Evolutionary conservation across 2,329 filamentous ascomycete species (phyloP).

Genomic region (Cadophora gregata): DNA sequence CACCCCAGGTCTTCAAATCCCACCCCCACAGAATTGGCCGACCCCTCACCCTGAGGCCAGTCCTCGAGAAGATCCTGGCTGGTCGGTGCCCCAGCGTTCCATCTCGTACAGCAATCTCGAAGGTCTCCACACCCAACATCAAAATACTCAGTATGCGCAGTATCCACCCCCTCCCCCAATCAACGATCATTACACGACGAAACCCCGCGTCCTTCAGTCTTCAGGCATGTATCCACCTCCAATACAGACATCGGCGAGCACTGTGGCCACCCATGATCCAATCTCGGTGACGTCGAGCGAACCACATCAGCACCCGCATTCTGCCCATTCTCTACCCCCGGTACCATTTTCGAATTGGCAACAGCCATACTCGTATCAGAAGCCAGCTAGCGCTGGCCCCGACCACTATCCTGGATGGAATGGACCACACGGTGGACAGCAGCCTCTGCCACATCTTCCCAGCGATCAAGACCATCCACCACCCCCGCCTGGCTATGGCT

Average conservation of each 20-base stretch:
- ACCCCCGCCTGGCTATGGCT: constrained; percentile 33
- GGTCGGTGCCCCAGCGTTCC: constrained; percentile 44
- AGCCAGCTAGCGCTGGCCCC: constrained; percentile 33
- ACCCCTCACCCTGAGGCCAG: constrained; percentile 36
- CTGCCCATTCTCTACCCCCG: constrained; percentile 34
- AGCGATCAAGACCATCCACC: constrained; percentile 22
- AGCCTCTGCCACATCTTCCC: constrained; percentile 29
- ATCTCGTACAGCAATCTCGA: constrained; percentile 45
- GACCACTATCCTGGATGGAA: constrained; percentile 40
- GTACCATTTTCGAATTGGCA: constrained; percentile 39
- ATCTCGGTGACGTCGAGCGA: constrained; percentile 34
- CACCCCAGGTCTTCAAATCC: constrained; percentile 46
- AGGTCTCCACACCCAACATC: constrained; percentile 39
- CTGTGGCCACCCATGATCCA: constrained; percentile 33
- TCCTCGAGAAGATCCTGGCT: constrained; percentile 41
- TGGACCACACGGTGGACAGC: constrained; percentile 30
- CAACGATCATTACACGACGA: constrained; percentile 38
- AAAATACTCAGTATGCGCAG: constrained; percentile 36
- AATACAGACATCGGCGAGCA: constrained; percentile 33
- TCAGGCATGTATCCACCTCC: constrained; percentile 41
- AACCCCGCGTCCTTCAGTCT: constrained; percentile 36
- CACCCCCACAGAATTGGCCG: constrained; percentile 42
- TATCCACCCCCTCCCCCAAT: constrained; percentile 31
- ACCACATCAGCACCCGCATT: constrained; percentile 35
- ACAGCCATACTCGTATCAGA: constrained; percentile 40